These are phyloP conservation scores for Phaffia tasmanica DNA, from an alignment of 768 basidiomycete genomes.

Conservation along the genomic window DNA sequence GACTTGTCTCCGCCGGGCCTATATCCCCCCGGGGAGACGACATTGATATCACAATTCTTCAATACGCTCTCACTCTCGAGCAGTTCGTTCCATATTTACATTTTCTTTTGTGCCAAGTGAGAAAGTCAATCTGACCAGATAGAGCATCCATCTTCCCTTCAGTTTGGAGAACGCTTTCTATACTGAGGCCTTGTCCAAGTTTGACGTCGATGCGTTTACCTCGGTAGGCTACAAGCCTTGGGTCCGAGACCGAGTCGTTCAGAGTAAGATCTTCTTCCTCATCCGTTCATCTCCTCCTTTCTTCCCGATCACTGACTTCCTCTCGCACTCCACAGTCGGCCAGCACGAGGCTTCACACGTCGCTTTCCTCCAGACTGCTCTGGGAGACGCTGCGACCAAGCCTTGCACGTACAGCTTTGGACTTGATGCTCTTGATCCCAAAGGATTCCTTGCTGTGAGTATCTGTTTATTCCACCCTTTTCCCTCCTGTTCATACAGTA, in stretches of 20 bases:
- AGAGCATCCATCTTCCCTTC: neutral
- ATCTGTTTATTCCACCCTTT: neutral
- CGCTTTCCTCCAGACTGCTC: constrained; percentile 43
- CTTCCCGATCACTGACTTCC: neutral
- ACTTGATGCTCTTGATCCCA: constrained; percentile 23
- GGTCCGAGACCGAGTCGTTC: constrained; percentile 37
- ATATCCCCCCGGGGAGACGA: neutral
- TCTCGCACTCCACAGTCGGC: constrained; percentile 40
- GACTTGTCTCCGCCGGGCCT: neutral
- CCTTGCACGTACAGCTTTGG: constrained; percentile 54
- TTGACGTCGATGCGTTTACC: constrained; percentile 44
- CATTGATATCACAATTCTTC: constrained; percentile 9
- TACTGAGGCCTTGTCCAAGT: constrained; percentile 42
- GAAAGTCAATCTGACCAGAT: neutral
- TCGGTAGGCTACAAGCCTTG: constrained; percentile 41
- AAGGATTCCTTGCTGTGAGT: no score
- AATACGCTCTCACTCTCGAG: constrained; percentile 17
- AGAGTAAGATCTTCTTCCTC: no score
- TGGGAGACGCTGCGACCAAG: constrained; percentile 44
- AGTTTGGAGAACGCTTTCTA: constrained; percentile 10
- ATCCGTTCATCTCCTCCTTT: neutral
- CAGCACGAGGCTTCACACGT: constrained; percentile 52
- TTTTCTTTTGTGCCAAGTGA: no score
- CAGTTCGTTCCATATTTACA: neutral
- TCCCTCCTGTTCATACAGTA: constrained; percentile 39